These are phyloP conservation scores for Calonectria multiphialidica DNA, from an alignment of 2,329 filamentous ascomycete genomes.

Conservation along the genomic window DNA sequence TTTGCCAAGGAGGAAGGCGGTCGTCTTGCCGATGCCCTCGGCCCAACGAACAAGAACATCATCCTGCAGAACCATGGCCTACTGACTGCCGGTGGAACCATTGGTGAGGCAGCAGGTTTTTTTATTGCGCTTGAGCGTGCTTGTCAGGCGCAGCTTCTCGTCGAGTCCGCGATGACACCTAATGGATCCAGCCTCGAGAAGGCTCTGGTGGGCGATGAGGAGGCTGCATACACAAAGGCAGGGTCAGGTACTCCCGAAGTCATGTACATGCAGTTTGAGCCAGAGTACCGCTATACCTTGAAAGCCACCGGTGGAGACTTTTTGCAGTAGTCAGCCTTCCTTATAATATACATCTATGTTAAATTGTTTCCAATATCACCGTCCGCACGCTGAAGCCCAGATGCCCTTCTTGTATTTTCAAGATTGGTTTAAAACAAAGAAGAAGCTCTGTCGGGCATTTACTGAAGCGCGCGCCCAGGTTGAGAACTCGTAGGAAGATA, in stretches of 20 bases:
- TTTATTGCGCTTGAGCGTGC: conserved; percentile 76
- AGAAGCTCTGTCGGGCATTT: too few relatives aligned
- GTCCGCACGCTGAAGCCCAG: too few relatives aligned
- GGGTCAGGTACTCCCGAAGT: conserved; percentile 39
- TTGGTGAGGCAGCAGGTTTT: conserved; percentile 78
- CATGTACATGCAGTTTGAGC: conserved; percentile 43
- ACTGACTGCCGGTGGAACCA: conserved; percentile 74
- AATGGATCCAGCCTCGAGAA: conserved; percentile 46
- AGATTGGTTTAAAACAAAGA: too few relatives aligned
- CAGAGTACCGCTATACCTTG: conserved; percentile 34
- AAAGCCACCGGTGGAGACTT: conserved; percentile 35
- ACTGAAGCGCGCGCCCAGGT: too few relatives aligned
- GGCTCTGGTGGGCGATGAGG: conserved; percentile 54
- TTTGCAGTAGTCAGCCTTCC: conserved; percentile 15
- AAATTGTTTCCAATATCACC: too few relatives aligned
- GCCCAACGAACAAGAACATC: conserved; percentile 66
- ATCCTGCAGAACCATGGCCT: conserved; percentile 79
- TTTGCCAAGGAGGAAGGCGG: conserved; percentile 73
- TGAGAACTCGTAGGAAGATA: too few relatives aligned
- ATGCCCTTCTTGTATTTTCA: too few relatives aligned
- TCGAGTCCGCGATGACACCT: conserved; percentile 68
- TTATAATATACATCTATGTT: too few relatives aligned
- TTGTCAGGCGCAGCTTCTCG: conserved; percentile 75
- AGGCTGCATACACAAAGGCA: conserved; percentile 50
- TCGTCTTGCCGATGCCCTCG: conserved; percentile 71